Evolutionary conservation across 257 asterid genomes (phyloP), one percentile per base, ranked within the genome.

Genomic region (Fraxinus americana): DNA sequence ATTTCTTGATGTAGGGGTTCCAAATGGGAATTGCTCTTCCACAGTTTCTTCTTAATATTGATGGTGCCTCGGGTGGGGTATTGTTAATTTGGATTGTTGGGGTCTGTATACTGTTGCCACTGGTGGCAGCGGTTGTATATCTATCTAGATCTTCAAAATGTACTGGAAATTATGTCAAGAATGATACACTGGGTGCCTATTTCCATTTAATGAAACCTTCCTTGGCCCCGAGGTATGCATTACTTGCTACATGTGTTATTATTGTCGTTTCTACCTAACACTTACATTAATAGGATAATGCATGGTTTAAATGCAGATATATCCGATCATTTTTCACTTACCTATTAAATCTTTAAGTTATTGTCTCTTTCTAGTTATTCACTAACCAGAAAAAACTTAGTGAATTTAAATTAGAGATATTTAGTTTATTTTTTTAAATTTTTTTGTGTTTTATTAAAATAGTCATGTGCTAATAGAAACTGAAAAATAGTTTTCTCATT

Each of bases 1-100:
- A 63, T 76, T 7, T 75, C 77, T 72, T 84, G 82, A 43, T 85
- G 85, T 80, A 94, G 98, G 97, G 98, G 29, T 94, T 94, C 86
- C 92, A 92, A 90, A 90, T 94, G 84, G 97, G 98, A 78, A 89
- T 92, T 69, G 98, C 97, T 77, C 97, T 94, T 87, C 98, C 98
- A 66, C 90, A 88, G 82, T 92, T 92, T 87, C 89, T 94, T 83
- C 97, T 94, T 72, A 86, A 90, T 82, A 77, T 81, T 79, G 95
- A 85, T 77, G 94, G 97, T 79, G 85, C 90, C 45, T 94, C 97
- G 23, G 83, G 97, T 73, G 97, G 98, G 78, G 78, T 90, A 65
- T 72, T 94, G 70, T 81, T 94, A 85, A 72, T 89, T 75, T 88
- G 89, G 84, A 91, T 94, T 71, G 97, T 94, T 72, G 94, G 94